Base-by-base conservation (phyloP, 176 grass and related monocot genomes). In the Ensete ventricosum region DNA sequence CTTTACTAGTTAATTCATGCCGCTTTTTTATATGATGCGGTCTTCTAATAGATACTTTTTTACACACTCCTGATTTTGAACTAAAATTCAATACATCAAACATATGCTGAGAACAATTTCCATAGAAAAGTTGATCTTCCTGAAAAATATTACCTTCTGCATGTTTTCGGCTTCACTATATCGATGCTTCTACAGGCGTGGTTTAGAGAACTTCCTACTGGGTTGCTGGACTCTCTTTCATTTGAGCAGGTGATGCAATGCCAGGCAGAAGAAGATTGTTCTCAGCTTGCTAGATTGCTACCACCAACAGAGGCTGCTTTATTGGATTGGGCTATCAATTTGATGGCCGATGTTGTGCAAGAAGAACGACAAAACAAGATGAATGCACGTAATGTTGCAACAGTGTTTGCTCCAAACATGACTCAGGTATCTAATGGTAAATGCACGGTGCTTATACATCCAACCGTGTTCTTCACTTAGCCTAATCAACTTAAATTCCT, bases 331-430 rank as follows among this genome's bases (percentile, higher is more conserved):
- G 86, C 88, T 66, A 72, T 96, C 69, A 96, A 91, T 76, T 77
- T 96, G 74, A 96, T 96, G 88, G 92, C 86, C 11, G 88, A 96
- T 67, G 92, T 96, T 17, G 88, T 87, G 34, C 82, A 91, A 80
- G 86, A 91, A 81, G 92, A 96, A 81, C 81, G 82, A 5, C 72
- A 65, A 26, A 96, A 96, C 74, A 96, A 91, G 78, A 96, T 96
- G 92, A 91, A 96, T 29, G 88, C 82, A 20, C 84, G 81, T 16
- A 96, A 91, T 72, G 78, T 96, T 73, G 89, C 92, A 11, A 91
- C 88, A 77, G 86, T 91, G 70, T 96, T 96, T 67, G 88, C 92
- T 19, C 92, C 92, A 64, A 91, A 91, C 87, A 96, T 91, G 92
- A 91, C 92, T 29, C 88, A 96, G 92, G 92, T 96, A 86, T 49